Percentiles rank a stretch among this genome's conserved stretches.
Evolutionary conservation across 768 basidiomycete species (phyloP).

Genomic region (Hypholoma sublateritium): DNA sequence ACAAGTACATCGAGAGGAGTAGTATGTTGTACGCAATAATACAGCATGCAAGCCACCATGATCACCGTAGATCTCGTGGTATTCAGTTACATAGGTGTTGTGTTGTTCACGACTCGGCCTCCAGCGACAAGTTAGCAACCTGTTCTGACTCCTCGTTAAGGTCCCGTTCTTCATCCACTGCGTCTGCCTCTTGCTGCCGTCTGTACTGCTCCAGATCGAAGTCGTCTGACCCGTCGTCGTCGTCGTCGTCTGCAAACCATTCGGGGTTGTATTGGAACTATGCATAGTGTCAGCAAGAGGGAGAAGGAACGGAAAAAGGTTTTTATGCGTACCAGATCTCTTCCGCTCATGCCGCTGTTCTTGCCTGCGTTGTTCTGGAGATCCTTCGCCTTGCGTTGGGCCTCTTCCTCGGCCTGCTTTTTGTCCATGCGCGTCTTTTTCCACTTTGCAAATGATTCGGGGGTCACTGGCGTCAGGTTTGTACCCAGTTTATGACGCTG

Average conservation of each 20-base stretch:
- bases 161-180: constrained; percentile 46
- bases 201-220: constrained; percentile 66
- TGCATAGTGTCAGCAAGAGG: not conserved
- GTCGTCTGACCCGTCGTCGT: constrained; percentile 47
- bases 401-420: constrained; percentile 89
- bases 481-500: constrained; percentile 93
- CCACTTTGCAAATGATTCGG: constrained; percentile 90
- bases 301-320: constrained; percentile 1
- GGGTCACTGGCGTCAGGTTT: constrained; percentile 91
- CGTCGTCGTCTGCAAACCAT: constrained; percentile 84
- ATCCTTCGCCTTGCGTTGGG: constrained; percentile 78
- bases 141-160: constrained; percentile 50
- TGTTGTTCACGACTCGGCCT: constrained; percentile 13
- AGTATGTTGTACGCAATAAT: constrained; percentile 8
- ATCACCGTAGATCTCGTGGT: not conserved
- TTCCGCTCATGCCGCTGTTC: constrained; percentile 89
- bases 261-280: constrained; percentile 96
- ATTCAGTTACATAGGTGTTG: not conserved
- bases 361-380: constrained; percentile 84
- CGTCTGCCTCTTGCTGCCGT: constrained; percentile 39
- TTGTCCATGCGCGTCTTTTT: constrained; percentile 95
- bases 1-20: constrained; percentile 10
- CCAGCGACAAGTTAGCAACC: constrained; percentile 44
- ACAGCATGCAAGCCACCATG: constrained; percentile 28
- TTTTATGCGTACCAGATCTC: constrained; percentile 73